Conservation (phyloP, 1,139 yeast genomes). For the Kluyveromyces sp. region DNA sequence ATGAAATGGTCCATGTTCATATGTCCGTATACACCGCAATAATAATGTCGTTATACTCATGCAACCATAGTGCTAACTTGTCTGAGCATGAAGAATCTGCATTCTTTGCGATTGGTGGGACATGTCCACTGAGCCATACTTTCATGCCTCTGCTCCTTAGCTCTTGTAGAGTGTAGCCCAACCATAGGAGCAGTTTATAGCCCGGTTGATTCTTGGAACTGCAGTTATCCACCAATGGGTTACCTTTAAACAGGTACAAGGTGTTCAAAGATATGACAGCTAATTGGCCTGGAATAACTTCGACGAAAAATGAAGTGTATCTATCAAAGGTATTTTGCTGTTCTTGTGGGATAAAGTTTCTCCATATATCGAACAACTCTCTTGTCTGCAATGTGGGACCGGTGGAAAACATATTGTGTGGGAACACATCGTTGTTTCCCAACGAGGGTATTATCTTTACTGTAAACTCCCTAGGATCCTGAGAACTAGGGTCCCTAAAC, state of each 20-base stretch:
- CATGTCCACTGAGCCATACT: slow-evolving; percentile 84
- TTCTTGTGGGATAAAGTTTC: slow-evolving; percentile 62
- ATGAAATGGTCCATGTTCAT: slow-evolving; percentile 84
- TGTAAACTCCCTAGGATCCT: slow-evolving; percentile 38
- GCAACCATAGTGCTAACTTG: slow-evolving; percentile 67
- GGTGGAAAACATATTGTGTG: slow-evolving; percentile 74
- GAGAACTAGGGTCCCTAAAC: slow-evolving; percentile 40
- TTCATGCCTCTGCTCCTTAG: slow-evolving; percentile 68
- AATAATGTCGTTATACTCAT: slow-evolving; percentile 75
- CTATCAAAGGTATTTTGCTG: slow-evolving; percentile 68
- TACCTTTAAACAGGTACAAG: slow-evolving; percentile 62
- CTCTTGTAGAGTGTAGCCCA: slow-evolving; percentile 66
- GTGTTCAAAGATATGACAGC: slow-evolving; percentile 78
- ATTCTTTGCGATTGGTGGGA: slow-evolving; percentile 76
- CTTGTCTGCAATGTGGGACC: slow-evolving; percentile 84
- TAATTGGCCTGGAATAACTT: slow-evolving; percentile 67
- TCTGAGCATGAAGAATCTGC: slow-evolving; percentile 64
- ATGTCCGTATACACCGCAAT: slow-evolving; percentile 77
- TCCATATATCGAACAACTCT: slow-evolving; percentile 68
- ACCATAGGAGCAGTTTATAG: slow-evolving; percentile 66
- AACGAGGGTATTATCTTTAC: slow-evolving; percentile 56
- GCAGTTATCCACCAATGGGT: slow-evolving; percentile 79
- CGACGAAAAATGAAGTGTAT: slow-evolving; percentile 68
- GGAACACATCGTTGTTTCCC: slow-evolving; percentile 85
- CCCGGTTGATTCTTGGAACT: slow-evolving; percentile 70